phyloP scores from a whole-genome alignment of 2,329 filamentous ascomycete species.

The Microsporum audouinii region DNA sequence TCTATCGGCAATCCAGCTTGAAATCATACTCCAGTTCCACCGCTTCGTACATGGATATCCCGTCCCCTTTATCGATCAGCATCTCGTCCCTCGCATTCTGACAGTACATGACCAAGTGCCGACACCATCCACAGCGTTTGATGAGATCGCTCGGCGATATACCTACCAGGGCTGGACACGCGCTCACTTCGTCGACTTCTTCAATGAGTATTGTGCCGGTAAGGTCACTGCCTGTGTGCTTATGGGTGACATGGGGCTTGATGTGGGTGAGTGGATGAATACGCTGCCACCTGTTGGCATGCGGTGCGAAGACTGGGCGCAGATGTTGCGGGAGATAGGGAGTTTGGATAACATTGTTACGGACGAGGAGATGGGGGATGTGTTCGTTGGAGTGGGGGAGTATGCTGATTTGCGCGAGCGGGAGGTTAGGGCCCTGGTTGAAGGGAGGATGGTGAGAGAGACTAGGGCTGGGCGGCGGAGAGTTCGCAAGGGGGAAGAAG shows the following conservation, averaged over 20 bases:
- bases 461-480: no score
- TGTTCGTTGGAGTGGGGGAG: neutral
- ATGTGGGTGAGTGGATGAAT: slow-evolving; percentile 1
- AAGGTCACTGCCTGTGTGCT: neutral
- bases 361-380: neutral
- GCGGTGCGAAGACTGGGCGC: neutral
- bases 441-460: no score
- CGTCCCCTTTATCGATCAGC: no score
- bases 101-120: slow-evolving; percentile 3
- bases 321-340: neutral
- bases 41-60: neutral
- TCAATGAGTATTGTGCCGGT: slow-evolving; percentile 4
- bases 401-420: no score
- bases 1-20: slow-evolving; percentile 5
- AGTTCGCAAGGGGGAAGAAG: no score
- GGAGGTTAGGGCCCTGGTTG: no score
- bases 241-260: no score
- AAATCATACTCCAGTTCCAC: slow-evolving; percentile 9
- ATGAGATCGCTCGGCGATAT: neutral
- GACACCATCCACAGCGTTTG: neutral
- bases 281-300: neutral
- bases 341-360: neutral
- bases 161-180: slow-evolving; percentile 4
- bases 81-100: no score
- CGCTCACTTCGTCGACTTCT: slow-evolving; percentile 8